These are phyloP conservation scores for Ogataea salicorniae DNA, from an alignment of 805 yeast species.

Conservation along the genomic window DNA sequence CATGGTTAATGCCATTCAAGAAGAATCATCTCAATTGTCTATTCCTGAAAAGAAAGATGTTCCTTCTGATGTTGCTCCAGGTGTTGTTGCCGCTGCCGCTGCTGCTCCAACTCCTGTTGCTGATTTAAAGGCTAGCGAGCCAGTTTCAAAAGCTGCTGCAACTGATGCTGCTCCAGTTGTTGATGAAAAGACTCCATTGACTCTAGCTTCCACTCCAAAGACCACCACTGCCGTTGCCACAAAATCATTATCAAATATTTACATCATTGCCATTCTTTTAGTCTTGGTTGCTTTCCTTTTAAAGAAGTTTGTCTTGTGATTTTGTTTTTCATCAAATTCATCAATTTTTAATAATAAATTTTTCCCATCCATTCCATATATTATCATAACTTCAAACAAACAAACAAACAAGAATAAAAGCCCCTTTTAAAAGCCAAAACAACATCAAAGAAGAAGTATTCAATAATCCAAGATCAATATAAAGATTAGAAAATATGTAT, in stretches of 20 bases:
- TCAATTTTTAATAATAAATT: no score
- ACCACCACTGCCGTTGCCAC: neutral
- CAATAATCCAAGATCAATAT: no score
- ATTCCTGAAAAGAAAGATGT: conserved; percentile 13
- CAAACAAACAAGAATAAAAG: no score
- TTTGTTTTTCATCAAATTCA: neutral
- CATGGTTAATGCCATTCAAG: conserved; percentile 28
- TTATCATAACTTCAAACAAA: no score
- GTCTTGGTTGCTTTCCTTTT: conserved; percentile 18
- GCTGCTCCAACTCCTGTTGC: conserved; percentile 5
- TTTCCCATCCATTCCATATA: no score
- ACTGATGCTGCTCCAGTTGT: neutral
- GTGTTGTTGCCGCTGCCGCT: conserved; percentile 9
- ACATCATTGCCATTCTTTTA: conserved; percentile 16
- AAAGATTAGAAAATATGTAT: no score
- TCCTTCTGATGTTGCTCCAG: conserved; percentile 8
- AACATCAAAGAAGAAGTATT: no score
- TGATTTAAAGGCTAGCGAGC: neutral
- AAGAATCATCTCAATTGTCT: conserved; percentile 22
- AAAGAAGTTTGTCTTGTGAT: conserved; percentile 11
- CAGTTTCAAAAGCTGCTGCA: conserved; percentile 1
- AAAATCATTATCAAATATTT: conserved; percentile 5
- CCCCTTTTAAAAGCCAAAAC: no score
- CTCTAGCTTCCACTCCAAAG: neutral
- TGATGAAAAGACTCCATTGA: neutral